phyloP scores from a whole-genome alignment of 208 protist species.

The Herpetomonas tarakana region DNA sequence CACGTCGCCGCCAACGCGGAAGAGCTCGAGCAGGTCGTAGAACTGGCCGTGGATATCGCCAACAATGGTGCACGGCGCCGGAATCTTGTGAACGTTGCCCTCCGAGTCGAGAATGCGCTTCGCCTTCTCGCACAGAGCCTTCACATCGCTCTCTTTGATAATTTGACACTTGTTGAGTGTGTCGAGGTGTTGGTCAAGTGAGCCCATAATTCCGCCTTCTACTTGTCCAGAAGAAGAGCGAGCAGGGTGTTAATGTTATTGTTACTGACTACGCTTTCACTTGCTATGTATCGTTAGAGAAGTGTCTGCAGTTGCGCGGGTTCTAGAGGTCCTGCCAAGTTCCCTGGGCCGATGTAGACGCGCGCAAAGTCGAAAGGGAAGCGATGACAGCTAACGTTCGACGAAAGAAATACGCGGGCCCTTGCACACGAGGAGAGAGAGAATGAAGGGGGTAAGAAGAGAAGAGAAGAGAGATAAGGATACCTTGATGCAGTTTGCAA shows the following conservation, averaged over 20 bases:
- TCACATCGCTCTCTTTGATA: conserved; percentile 92
- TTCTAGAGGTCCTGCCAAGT: too few relatives aligned
- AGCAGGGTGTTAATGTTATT: too few relatives aligned
- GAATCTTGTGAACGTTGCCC: conserved; percentile 90
- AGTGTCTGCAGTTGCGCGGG: too few relatives aligned
- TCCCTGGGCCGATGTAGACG: too few relatives aligned
- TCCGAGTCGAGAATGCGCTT: conserved; percentile 85
- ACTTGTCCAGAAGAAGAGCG: too few relatives aligned
- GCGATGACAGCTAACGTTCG: too few relatives aligned
- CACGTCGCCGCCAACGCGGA: conserved; percentile 95
- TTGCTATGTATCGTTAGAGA: too few relatives aligned
- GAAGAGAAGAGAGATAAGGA: conserved; percentile 14
- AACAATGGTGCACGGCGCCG: conserved; percentile 90
- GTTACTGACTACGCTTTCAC: too few relatives aligned
- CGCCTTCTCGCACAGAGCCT: conserved; percentile 82
- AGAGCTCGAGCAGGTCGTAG: conserved; percentile 97
- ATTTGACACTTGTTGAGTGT: conserved; percentile 94
- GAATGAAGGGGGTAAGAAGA: conserved; percentile 1
- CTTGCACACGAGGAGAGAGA: conserved; percentile 1
- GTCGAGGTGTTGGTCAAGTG: conserved; percentile 97
- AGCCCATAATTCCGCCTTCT: conserved; percentile 31
- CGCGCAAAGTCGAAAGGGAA: too few relatives aligned
- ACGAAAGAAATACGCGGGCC: too few relatives aligned
- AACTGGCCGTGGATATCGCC: conserved; percentile 96
- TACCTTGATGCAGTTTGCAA: too few relatives aligned